Evolutionary conservation across 2,329 filamentous ascomycete genomes (phyloP).

Genomic region (Epichloe sp.): DNA sequence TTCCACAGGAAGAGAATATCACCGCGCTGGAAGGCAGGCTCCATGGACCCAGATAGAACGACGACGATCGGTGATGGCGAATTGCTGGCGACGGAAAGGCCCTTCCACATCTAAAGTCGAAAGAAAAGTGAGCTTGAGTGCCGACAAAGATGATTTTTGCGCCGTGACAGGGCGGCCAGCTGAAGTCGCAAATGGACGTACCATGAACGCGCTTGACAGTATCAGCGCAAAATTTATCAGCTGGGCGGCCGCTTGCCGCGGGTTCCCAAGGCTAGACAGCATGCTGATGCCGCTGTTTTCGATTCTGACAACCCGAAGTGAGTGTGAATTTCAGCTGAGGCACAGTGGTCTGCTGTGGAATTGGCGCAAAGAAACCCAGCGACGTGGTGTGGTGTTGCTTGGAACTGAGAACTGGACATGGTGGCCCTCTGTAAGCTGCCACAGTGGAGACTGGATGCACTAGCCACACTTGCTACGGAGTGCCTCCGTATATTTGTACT

Average conservation of each 20-base stretch:
- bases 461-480: not conserved
- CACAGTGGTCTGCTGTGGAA: not conserved
- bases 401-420: constrained; percentile 12
- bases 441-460: not conserved
- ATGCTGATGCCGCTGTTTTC: constrained; percentile 27
- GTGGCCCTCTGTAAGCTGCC: constrained; percentile 10
- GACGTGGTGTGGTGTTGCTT: not conserved
- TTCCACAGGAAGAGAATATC: constrained; percentile 71
- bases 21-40: constrained; percentile 68
- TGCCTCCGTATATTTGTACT: too few species aligned
- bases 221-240: constrained; percentile 85
- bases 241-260: constrained; percentile 69
- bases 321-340: not conserved
- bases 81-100: constrained; percentile 65
- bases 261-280: constrained; percentile 58
- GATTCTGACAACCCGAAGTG: not conserved
- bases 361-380: not conserved
- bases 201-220: constrained; percentile 85
- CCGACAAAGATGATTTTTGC: too few species aligned
- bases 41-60: constrained; percentile 75
- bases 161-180: not conserved
- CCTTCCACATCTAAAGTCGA: constrained; percentile 60
- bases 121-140: not conserved
- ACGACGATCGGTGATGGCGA: constrained; percentile 69
- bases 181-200: constrained; percentile 18